Base-by-base conservation (phyloP, 164 flowering plant species). In the Umbilicus rupestris region DNA sequence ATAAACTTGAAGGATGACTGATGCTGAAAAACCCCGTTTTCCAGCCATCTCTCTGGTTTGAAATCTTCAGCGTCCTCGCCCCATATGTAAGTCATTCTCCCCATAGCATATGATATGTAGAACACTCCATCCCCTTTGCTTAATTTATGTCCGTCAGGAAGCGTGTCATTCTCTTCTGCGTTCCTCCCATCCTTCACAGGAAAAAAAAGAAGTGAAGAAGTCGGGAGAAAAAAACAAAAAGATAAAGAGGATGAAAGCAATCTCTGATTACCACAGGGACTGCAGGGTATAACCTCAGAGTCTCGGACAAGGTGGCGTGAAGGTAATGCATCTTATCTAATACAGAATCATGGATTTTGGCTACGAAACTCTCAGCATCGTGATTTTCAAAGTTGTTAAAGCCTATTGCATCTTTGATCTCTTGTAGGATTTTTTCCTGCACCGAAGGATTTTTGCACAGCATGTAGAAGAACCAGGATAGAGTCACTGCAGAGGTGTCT, bases 51-150 rank as follows among this genome's bases (percentile, higher is more conserved):
- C 62, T 86, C 93, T 3, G 97, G 97, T 52, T 64, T 74, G 66
- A 78, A 91, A 3, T 73, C 83, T 67, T 86, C 82, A n/a, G 96
- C 94, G 77, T 87, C 87, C 8, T 89, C 85, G 7, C 97, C 97
- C 97, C 92, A 91, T 52, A 89, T 71, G 78, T 69, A 83, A 47
- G 70, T 79, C 97, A 89, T 89, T 70, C 94, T 78, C 29, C 96
- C 97, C 97, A 87, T 91, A 31, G 90, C 94, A 74, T 91, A 91
- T 33, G 96, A 84, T 59, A 70, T 79, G 72, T 89, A 91, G 31
- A 70, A 39, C 41, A 91, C 84, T 72, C 74, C 68, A 67, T 83
- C 86, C 0, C 96, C 96, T 81, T 83, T 81, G 26, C 35, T 83
- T 64, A 89, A 79, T 63, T 69, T 64, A 39, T 68, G 80, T 2